Conservation (phyloP, 108 stramenopile genomes). For the Hondaea fermentalgiana region DNA sequence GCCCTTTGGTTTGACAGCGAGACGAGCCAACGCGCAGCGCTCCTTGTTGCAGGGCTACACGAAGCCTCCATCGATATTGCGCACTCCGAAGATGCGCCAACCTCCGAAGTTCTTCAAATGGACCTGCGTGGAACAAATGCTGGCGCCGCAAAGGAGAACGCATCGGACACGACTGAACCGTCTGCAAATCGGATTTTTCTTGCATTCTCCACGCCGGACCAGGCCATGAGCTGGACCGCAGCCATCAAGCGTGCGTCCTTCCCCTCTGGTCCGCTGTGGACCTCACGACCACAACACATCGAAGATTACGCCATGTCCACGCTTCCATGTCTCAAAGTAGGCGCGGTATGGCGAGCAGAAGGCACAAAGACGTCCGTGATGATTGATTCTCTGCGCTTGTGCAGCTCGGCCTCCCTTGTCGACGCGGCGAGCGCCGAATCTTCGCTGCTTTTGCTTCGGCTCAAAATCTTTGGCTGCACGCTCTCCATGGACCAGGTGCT, state of each 20-base stretch:
- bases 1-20: not conserved
- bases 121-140: not conserved
- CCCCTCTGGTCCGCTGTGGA: not conserved
- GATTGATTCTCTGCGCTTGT: not conserved
- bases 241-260: not conserved
- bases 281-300: not conserved
- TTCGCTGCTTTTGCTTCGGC: not conserved
- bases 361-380: not conserved
- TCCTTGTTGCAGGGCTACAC: not conserved
- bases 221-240: not conserved
- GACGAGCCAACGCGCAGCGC: not conserved
- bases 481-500: not conserved
- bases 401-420: not conserved
- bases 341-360: not conserved
- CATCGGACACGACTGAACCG: not conserved
- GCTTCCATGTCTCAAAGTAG: not conserved
- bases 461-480: not conserved
- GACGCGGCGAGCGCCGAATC: not conserved
- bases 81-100: not conserved
- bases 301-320: not conserved
- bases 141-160: not conserved
- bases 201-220: not conserved
- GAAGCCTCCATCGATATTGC: not conserved
- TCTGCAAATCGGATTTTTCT: not conserved
- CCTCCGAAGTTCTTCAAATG: not conserved